Evolutionary conservation across 2,329 filamentous ascomycete species (phyloP).

Genomic region (Epichloe aotearoae): DNA sequence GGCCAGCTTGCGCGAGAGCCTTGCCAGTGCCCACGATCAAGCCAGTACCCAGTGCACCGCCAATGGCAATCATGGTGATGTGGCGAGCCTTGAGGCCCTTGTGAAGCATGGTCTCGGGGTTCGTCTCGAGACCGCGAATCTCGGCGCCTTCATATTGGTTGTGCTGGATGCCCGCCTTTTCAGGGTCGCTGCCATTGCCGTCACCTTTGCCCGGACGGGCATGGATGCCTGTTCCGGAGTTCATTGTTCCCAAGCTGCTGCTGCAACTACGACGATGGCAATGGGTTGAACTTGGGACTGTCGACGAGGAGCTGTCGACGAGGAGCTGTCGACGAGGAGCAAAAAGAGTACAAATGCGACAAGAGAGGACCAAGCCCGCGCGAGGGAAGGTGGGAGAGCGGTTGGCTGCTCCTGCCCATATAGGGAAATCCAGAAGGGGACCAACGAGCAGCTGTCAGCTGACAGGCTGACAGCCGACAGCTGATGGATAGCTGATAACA

Average conservation of each 20-base stretch:
- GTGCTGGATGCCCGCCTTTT: slow-evolving; percentile 8
- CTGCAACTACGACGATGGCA: not conserved
- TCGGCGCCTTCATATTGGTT: slow-evolving; percentile 14
- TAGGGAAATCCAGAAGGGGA: too few species aligned
- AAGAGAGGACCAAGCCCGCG: too few species aligned
- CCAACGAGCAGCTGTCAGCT: too few species aligned
- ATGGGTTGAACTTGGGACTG: too few species aligned
- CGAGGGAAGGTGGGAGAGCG: too few species aligned
- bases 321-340: too few species aligned
- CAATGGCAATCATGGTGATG: slow-evolving; percentile 53
- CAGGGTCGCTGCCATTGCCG: slow-evolving; percentile 7
- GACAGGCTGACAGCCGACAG: too few species aligned
- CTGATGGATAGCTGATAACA: too few species aligned
- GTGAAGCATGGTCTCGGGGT: slow-evolving; percentile 33
- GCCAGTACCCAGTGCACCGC: slow-evolving; percentile 62
- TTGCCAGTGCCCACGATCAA: slow-evolving; percentile 57
- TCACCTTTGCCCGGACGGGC: slow-evolving; percentile 8
- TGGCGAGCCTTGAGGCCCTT: slow-evolving; percentile 41
- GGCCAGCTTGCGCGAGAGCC: slow-evolving; percentile 39
- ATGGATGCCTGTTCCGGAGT: slow-evolving; percentile 7
- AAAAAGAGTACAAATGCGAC: too few species aligned
- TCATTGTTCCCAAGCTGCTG: not conserved
- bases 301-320: too few species aligned
- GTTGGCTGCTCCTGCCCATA: too few species aligned
- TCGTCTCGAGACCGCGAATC: slow-evolving; percentile 36